phyloP scores from a whole-genome alignment of 2,329 filamentous ascomycete species.

The Ceratocystis cacaofunesta region DNA sequence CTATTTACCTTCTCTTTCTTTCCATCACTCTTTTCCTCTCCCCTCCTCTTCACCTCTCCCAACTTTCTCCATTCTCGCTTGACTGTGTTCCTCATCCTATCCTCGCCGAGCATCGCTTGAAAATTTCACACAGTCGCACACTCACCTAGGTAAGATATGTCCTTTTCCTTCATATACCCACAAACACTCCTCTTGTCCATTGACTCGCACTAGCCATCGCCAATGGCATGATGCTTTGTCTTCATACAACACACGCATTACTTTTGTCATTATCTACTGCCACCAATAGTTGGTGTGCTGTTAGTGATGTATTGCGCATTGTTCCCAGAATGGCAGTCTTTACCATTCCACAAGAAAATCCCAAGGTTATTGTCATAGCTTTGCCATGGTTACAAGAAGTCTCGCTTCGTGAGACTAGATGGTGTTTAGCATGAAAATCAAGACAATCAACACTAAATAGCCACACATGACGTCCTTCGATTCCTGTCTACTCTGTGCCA shows the following conservation, averaged over 20 bases:
- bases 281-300: too few relatives aligned
- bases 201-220: conserved; percentile 12
- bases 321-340: neutral
- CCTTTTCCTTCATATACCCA: neutral
- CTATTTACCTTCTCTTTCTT: conserved; percentile 20
- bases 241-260: neutral
- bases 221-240: neutral
- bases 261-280: neutral
- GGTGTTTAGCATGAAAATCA: too few relatives aligned
- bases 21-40: conserved; percentile 18
- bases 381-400: neutral
- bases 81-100: conserved; percentile 14
- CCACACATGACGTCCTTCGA: neutral
- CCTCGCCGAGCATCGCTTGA: conserved; percentile 10
- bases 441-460: too few relatives aligned
- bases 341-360: neutral
- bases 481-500: neutral
- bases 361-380: neutral
- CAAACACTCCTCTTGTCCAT: neutral
- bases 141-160: neutral
- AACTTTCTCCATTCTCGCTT: conserved; percentile 9
- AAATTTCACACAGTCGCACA: neutral
- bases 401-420: too few relatives aligned
- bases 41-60: conserved; percentile 19
- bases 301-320: neutral